Conservation (phyloP, 176 grass and related monocot species). For the Aechmea fasciata region DNA sequence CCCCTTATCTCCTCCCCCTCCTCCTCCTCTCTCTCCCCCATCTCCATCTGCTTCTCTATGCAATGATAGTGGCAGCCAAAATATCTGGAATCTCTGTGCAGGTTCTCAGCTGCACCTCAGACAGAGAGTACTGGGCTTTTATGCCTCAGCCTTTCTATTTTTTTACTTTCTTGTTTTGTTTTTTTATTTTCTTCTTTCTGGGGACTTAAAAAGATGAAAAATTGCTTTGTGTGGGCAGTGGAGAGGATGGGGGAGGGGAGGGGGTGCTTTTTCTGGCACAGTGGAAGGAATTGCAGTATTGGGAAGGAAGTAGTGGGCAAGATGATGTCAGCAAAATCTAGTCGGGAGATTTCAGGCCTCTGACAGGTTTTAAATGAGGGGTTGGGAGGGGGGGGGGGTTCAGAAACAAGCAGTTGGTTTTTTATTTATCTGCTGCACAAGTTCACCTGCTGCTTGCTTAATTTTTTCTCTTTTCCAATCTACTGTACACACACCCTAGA, state of each 20-base stretch:
- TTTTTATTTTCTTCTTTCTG: background rate
- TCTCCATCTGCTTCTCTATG: slow-evolving; percentile 16
- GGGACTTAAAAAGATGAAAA: background rate
- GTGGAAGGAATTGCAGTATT: slow-evolving; percentile 20
- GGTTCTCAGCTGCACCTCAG: slow-evolving; percentile 16
- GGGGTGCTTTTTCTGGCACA: slow-evolving; percentile 21
- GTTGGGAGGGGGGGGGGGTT: background rate
- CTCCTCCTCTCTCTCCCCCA: slow-evolving; percentile 5
- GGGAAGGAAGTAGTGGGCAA: slow-evolving; percentile 18
- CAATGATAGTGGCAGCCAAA: slow-evolving; percentile 43
- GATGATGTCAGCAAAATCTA: slow-evolving; percentile 57
- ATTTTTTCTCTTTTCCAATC: background rate
- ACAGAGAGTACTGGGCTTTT: background rate
- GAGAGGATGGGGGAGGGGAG: background rate
- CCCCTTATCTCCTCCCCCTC: slow-evolving; percentile 25
- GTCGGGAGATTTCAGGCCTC: slow-evolving; percentile 31
- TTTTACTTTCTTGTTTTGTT: too few relatives aligned
- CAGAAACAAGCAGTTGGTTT: slow-evolving; percentile 14
- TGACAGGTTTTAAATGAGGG: slow-evolving; percentile 40
- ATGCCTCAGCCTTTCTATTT: background rate
- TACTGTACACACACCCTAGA: background rate
- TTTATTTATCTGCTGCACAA: background rate
- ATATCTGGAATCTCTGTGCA: slow-evolving; percentile 44
- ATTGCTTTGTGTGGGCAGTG: background rate
- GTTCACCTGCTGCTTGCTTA: background rate